A percentile compares a stretch with the other conserved stretches of the same genome.
Conservation (phyloP, 495 filamentous ascomycete genomes). For the Aspergillus ellipticus region DNA sequence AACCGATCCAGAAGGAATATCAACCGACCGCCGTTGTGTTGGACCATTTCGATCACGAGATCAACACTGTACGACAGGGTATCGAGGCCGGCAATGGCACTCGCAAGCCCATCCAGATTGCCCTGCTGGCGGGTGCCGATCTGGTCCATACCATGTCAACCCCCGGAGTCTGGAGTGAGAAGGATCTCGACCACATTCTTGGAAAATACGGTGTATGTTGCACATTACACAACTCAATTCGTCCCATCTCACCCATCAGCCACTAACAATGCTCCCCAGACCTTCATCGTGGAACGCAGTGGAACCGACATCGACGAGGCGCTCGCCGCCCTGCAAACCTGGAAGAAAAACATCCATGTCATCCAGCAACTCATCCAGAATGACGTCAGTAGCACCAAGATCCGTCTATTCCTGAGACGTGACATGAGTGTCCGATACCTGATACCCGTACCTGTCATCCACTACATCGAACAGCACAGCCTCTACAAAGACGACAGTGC, state of each 20-base stretch:
- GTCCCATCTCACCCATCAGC: neutral
- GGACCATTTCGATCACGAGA: constrained; percentile 84
- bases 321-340: constrained; percentile 66
- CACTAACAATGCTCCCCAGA: constrained; percentile 26
- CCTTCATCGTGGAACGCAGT: constrained; percentile 83
- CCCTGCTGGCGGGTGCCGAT: constrained; percentile 77
- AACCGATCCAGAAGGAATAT: constrained; percentile 70
- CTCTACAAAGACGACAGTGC: constrained; percentile 66
- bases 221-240: neutral
- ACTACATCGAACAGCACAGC: constrained; percentile 72
- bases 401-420: constrained; percentile 74
- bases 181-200: constrained; percentile 85
- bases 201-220: constrained; percentile 64
- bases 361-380: constrained; percentile 89
- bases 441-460: constrained; percentile 62
- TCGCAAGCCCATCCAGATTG: constrained; percentile 59
- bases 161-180: constrained; percentile 71
- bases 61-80: constrained; percentile 74
- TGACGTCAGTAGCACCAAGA: constrained; percentile 85
- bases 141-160: constrained; percentile 83
- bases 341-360: constrained; percentile 76
- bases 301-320: constrained; percentile 90
- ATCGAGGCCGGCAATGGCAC: constrained; percentile 62
- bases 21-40: constrained; percentile 84
- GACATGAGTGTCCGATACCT: constrained; percentile 74